Percentiles rank a stretch among this genome's conserved stretches.
Evolutionary conservation across 2,329 filamentous ascomycete genomes (phyloP).

Genomic region (Zasmidium citrigriseum): DNA sequence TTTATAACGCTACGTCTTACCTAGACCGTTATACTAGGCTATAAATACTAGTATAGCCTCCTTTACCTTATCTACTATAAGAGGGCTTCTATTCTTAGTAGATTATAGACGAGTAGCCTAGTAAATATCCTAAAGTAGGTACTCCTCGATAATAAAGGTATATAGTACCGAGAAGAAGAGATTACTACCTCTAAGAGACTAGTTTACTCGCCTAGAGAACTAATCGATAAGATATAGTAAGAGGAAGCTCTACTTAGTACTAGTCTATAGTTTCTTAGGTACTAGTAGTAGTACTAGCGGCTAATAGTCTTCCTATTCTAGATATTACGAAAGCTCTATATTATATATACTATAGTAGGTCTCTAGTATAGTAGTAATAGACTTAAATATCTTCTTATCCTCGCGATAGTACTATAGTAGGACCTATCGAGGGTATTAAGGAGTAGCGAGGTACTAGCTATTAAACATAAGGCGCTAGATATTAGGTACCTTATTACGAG

Average conservation of each 20-base stretch:
- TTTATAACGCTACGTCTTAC: neutral
- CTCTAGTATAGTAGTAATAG: neutral
- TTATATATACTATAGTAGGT: neutral
- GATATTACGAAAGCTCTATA: neutral
- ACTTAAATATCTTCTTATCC: neutral
- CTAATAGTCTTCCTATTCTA: neutral
- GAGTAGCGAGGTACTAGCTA: neutral
- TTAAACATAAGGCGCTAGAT: neutral
- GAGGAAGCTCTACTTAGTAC: neutral
- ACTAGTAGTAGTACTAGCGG: neutral
- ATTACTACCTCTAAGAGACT: neutral
- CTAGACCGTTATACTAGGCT: neutral
- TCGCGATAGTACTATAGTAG: neutral
- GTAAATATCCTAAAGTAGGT: neutral
- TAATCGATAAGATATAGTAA: neutral
- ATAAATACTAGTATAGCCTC: neutral
- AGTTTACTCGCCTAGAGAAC: neutral
- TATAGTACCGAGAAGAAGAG: neutral
- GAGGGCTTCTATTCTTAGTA: neutral
- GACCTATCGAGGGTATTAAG: neutral
- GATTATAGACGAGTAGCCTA: neutral
- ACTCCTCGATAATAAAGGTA: neutral
- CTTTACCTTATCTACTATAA: neutral
- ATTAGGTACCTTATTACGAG: neutral
- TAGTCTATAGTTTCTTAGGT: neutral